These are phyloP conservation scores for Emericellopsis terricola DNA, from an alignment of 495 filamentous ascomycete species.

Conservation along the genomic window DNA sequence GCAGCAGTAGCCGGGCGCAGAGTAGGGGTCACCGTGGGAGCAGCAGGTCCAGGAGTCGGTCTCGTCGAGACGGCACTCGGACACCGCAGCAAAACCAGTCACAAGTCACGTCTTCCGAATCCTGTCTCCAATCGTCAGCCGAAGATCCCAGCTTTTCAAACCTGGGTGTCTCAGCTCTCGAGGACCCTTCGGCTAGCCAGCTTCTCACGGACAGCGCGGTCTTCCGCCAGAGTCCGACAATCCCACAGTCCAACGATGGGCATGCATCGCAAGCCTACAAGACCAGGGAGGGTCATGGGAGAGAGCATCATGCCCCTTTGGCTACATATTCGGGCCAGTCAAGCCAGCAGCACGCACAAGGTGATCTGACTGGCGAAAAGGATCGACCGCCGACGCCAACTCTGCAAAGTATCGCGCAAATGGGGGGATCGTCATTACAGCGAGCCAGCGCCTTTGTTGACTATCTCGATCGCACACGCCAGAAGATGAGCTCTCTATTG, in stretches of 20 bases:
- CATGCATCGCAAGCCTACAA: conserved; percentile 20
- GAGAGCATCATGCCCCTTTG: conserved; percentile 1
- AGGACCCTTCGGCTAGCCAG: conserved; percentile 76
- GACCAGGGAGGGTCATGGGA: conserved; percentile 4
- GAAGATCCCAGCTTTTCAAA: conserved; percentile 53
- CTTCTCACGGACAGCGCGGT: conserved; percentile 76
- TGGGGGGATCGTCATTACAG: conserved; percentile 67
- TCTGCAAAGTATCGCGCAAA: conserved; percentile 53
- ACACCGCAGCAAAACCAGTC: conserved; percentile 36
- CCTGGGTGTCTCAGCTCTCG: conserved; percentile 47
- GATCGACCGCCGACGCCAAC: conserved; percentile 28
- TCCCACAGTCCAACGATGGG: conserved; percentile 31
- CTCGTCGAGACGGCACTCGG: conserved; percentile 15
- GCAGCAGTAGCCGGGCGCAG: no score
- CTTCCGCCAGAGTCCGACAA: conserved; percentile 62
- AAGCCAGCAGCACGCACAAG: conserved; percentile 16
- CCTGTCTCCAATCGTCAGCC: conserved; percentile 57
- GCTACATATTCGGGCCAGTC: conserved; percentile 5
- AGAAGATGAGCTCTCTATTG: conserved; percentile 67
- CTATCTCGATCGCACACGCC: conserved; percentile 55
- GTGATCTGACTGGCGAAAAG: background rate
- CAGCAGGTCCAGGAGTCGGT: conserved; percentile 26
- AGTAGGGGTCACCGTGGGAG: conserved; percentile 41
- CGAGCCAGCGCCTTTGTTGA: conserved; percentile 71
- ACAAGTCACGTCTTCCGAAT: no score